phyloP scores from a whole-genome alignment of 768 basidiomycete genomes.

The Termitomyces sp. region DNA sequence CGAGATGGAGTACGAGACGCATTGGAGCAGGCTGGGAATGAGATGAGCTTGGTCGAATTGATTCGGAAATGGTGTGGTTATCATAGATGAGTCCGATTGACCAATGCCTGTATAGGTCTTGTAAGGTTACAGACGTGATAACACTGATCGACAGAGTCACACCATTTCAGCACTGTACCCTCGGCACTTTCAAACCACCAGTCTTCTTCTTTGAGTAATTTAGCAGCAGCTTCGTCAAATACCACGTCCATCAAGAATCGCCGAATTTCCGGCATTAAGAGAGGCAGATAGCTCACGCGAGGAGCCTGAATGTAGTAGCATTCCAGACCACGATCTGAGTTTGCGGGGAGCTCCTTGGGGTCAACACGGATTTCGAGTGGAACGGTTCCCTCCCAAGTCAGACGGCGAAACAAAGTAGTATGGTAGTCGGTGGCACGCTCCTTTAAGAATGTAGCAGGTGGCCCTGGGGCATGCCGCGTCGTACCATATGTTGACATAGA shows the following conservation, averaged over 20 bases:
- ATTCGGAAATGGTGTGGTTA: conserved; percentile 64
- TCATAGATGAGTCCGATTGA: conserved; percentile 92
- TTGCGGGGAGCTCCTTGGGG: conserved; percentile 83
- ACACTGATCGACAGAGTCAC: conserved; percentile 18
- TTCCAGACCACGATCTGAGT: conserved; percentile 84
- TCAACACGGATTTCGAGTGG: conserved; percentile 88
- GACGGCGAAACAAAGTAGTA: conserved; percentile 78
- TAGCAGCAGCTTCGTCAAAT: conserved; percentile 79
- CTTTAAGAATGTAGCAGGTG: conserved; percentile 25
- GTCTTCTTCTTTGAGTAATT: conserved; percentile 76
- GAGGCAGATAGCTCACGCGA: conserved; percentile 87
- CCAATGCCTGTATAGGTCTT: conserved; percentile 78
- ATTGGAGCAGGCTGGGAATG: conserved; percentile 46
- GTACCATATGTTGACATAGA: conserved; percentile 50
- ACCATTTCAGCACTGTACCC: conserved; percentile 86
- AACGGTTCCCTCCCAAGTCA: conserved; percentile 89
- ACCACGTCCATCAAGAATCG: conserved; percentile 89
- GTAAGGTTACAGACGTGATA: conserved; percentile 5
- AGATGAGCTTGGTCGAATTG: conserved; percentile 44
- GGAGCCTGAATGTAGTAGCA: conserved; percentile 90
- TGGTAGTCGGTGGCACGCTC: conserved; percentile 42
- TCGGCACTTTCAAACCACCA: conserved; percentile 98
- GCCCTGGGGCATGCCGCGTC: conserved; percentile 39
- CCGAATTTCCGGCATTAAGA: conserved; percentile 84
- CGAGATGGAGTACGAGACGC: conserved; percentile 81